Percentiles rank a stretch among this genome's conserved stretches.
Evolutionary conservation across 2,329 filamentous ascomycete species (phyloP).

Genomic region (Paracorniculantispora psalliotae): DNA sequence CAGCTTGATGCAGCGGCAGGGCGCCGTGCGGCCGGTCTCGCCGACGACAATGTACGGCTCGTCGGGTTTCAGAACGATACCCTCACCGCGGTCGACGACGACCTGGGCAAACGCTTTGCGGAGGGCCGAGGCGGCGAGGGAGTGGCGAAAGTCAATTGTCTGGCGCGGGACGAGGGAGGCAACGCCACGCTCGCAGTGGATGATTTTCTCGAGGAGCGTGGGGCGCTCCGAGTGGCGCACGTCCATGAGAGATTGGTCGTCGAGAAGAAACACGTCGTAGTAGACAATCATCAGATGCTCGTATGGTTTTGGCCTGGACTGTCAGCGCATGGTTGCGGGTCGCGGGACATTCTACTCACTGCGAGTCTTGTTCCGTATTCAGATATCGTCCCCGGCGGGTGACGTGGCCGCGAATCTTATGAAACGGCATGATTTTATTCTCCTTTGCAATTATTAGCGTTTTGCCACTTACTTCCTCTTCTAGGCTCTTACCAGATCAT

Average conservation of each 20-base stretch:
- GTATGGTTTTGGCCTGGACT: slow-evolving; percentile 37
- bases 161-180: slow-evolving; percentile 63
- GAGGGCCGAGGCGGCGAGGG: slow-evolving; percentile 48
- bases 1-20: slow-evolving; percentile 66
- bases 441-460: slow-evolving; percentile 35
- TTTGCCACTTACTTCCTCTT: too few species aligned
- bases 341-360: slow-evolving; percentile 37
- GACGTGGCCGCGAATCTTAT: slow-evolving; percentile 78
- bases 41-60: slow-evolving; percentile 67
- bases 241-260: slow-evolving; percentile 47
- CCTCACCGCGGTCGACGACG: slow-evolving; percentile 66
- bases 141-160: slow-evolving; percentile 59
- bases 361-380: slow-evolving; percentile 63
- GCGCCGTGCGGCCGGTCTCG: slow-evolving; percentile 30
- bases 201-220: slow-evolving; percentile 51
- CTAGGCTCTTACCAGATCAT: slow-evolving; percentile 53
- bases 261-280: slow-evolving; percentile 52
- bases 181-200: slow-evolving; percentile 50
- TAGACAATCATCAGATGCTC: slow-evolving; percentile 61
- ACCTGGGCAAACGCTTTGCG: slow-evolving; percentile 61
- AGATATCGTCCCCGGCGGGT: slow-evolving; percentile 65
- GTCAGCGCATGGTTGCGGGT: slow-evolving; percentile 20
- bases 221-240: slow-evolving; percentile 55
- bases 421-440: slow-evolving; percentile 65
- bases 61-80: slow-evolving; percentile 74